phyloP scores from a whole-genome alignment of 805 yeast species.

The Nakazawaea wyomingensis region DNA sequence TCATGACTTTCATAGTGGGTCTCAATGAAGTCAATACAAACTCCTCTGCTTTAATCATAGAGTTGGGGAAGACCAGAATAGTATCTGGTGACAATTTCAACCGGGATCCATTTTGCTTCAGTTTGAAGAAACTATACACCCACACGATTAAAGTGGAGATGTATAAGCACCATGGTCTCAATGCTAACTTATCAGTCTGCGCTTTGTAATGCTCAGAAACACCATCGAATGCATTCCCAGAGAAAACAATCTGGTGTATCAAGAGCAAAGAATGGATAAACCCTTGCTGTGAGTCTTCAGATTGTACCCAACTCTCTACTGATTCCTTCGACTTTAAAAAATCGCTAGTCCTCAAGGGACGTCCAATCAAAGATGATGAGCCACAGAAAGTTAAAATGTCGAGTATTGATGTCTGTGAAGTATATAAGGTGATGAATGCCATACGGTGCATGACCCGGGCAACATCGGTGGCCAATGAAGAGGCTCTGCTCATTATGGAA shows the following conservation, averaged over 20 bases:
- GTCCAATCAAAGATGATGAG: conserved; percentile 18
- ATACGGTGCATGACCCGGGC: conserved; percentile 19
- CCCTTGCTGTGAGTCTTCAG: conserved; percentile 16
- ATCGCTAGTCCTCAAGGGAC: conserved; percentile 16
- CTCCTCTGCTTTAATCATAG: conserved; percentile 8
- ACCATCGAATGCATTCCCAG: conserved; percentile 13
- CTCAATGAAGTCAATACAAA: conserved; percentile 10
- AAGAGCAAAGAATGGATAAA: conserved; percentile 19
- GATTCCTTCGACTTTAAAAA: conserved; percentile 16
- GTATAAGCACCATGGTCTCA: conserved; percentile 24
- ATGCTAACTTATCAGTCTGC: conserved; percentile 19
- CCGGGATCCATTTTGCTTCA: background rate
- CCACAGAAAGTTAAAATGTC: conserved; percentile 21
- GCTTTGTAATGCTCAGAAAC: conserved; percentile 11
- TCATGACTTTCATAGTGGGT: background rate
- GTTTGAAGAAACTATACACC: conserved; percentile 17
- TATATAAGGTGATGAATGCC: conserved; percentile 19
- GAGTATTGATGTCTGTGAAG: conserved; percentile 17
- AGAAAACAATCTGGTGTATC: conserved; percentile 20
- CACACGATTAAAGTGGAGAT: conserved; percentile 20
- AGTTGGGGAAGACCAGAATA: conserved; percentile 3
- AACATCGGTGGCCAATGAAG: conserved; percentile 19
- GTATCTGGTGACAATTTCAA: conserved; percentile 2
- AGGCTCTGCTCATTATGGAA: conserved; percentile 17
- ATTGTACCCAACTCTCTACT: conserved; percentile 19